These are phyloP conservation scores for Ophiostoma australiae DNA, from an alignment of 2,329 filamentous ascomycete genomes.

Conservation along the genomic window DNA sequence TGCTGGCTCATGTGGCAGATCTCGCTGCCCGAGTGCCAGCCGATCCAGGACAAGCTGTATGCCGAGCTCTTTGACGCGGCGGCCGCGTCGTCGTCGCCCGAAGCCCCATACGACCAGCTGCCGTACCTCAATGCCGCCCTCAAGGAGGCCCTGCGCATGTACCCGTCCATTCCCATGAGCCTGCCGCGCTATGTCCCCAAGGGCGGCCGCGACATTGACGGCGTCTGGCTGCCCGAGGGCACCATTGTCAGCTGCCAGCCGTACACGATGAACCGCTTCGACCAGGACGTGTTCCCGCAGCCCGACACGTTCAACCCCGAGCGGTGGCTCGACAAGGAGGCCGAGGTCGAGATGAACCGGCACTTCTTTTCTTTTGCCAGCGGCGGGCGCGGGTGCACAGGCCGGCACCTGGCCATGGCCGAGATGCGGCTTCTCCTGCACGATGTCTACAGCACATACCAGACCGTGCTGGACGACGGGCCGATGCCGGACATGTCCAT, in stretches of 20 bases:
- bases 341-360: conserved; percentile 59
- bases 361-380: conserved; percentile 61
- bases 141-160: conserved; percentile 56
- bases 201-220: conserved; percentile 50
- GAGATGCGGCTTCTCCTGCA: conserved; percentile 63
- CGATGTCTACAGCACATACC: conserved; percentile 56
- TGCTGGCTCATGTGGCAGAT: conserved; percentile 60
- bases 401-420: conserved; percentile 59
- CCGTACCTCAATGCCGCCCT: conserved; percentile 59
- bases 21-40: conserved; percentile 51
- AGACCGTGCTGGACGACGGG: conserved; percentile 48
- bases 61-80: conserved; percentile 39
- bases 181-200: conserved; percentile 53
- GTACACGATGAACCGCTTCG: conserved; percentile 54
- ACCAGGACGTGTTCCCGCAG: conserved; percentile 65
- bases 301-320: conserved; percentile 74
- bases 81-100: neutral
- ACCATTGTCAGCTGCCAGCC: conserved; percentile 58
- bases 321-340: conserved; percentile 70
- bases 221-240: conserved; percentile 47
- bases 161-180: conserved; percentile 61
- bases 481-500: conserved; percentile 58
- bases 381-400: conserved; percentile 60
- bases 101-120: conserved; percentile 43
- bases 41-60: conserved; percentile 49